Evolutionary conservation across 2,329 filamentous ascomycete species (phyloP).

Genomic region (Microdochium trichocladiopsis): DNA sequence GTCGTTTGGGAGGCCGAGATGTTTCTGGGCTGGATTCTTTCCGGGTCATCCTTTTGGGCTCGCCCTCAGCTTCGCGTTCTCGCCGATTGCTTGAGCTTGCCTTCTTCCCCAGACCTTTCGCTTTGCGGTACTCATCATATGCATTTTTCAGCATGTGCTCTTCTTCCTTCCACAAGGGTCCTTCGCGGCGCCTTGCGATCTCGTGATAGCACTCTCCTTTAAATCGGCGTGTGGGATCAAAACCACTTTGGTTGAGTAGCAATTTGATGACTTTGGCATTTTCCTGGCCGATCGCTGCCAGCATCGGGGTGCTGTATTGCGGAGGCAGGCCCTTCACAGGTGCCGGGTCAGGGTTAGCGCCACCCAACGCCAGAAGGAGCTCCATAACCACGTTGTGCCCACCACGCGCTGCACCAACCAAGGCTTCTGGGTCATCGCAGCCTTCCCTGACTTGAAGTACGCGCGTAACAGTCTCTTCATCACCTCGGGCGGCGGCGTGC

Average conservation of each 20-base stretch:
- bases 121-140: constrained; percentile 58
- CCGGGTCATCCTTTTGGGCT: constrained; percentile 34
- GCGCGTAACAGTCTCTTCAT: constrained; percentile 53
- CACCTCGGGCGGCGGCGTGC: constrained; percentile 52
- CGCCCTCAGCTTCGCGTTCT: constrained; percentile 30
- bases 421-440: constrained; percentile 71
- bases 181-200: constrained; percentile 73
- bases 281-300: constrained; percentile 84
- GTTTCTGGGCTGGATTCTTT: constrained; percentile 37
- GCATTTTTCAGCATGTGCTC: constrained; percentile 71
- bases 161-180: constrained; percentile 87
- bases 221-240: constrained; percentile 75
- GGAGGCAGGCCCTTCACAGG: constrained; percentile 51
- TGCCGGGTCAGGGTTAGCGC: constrained; percentile 60
- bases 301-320: constrained; percentile 84
- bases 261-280: constrained; percentile 81
- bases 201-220: constrained; percentile 81
- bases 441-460: constrained; percentile 55
- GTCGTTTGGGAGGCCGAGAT: constrained; percentile 33
- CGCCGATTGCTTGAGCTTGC: constrained; percentile 37
- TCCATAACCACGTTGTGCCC: constrained; percentile 86
- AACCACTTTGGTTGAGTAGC: constrained; percentile 66
- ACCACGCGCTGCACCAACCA: constrained; percentile 86
- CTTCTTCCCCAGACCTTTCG: constrained; percentile 38
- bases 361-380: constrained; percentile 63